Conservation (phyloP, 139 green algal species). For the Trebouxia sp. region DNA sequence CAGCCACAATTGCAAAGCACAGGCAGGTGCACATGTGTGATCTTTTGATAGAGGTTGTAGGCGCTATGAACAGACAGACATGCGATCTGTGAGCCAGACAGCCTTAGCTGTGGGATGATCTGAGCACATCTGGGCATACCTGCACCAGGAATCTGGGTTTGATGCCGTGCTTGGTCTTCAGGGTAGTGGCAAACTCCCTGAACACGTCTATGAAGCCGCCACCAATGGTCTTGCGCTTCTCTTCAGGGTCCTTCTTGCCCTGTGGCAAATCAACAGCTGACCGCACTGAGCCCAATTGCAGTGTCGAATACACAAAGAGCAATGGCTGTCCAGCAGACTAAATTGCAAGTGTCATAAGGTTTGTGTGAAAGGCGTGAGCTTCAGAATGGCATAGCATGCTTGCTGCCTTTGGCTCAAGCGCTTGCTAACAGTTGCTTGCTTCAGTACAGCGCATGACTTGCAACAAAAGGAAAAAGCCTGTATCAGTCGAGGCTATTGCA, state of each 20-base stretch:
- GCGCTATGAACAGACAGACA: not conserved
- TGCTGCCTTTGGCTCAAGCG: not conserved
- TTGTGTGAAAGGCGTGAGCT: too few relatives aligned
- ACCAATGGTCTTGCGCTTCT: constrained; percentile 97
- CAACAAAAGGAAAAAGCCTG: too few relatives aligned
- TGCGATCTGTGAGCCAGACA: not conserved
- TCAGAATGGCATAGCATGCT: not conserved
- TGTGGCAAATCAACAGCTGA: constrained; percentile 40
- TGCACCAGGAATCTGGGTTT: constrained; percentile 84
- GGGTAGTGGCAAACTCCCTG: constrained; percentile 75
- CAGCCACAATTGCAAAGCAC: too few relatives aligned
- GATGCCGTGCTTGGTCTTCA: constrained; percentile 74
- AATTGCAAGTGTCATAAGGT: too few relatives aligned
- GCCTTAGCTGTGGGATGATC: not conserved
- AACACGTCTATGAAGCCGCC: constrained; percentile 95
- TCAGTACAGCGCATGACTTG: not conserved
- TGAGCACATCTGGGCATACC: constrained; percentile 41
- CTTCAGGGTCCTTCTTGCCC: constrained; percentile 93
- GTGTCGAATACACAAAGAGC: too few relatives aligned
- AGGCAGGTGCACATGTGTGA: too few relatives aligned
- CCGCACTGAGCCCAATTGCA: too few relatives aligned
- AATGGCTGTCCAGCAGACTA: too few relatives aligned
- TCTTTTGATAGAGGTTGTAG: too few relatives aligned
- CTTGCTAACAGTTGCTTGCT: too few relatives aligned
- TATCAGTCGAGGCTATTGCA: too few relatives aligned